Percentiles rank a stretch among this genome's conserved stretches.
Evolutionary conservation across 495 filamentous ascomycete genomes (phyloP).

Genomic region (Aspergillus biplanus): DNA sequence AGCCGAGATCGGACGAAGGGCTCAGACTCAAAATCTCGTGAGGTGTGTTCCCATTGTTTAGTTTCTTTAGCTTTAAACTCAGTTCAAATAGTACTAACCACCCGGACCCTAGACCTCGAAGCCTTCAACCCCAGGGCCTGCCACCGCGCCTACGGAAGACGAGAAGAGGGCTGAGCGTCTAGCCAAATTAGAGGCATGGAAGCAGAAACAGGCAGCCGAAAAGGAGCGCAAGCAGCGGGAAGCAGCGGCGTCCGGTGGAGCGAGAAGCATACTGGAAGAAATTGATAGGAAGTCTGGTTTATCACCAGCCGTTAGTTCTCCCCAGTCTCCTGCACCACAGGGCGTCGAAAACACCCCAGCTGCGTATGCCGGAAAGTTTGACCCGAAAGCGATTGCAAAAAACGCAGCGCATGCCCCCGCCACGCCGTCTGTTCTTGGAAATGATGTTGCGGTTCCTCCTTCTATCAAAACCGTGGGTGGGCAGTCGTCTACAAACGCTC

Average conservation of each 20-base stretch:
- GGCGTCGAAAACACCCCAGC: conserved; percentile 47
- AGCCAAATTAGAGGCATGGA: conserved; percentile 89
- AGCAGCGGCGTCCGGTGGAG: conserved; percentile 60
- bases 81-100: not conserved
- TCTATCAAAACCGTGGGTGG: conserved; percentile 54
- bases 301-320: conserved; percentile 56
- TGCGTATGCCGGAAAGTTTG: conserved; percentile 79
- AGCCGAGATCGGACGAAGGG: conserved; percentile 58
- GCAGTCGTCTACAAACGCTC: conserved; percentile 44
- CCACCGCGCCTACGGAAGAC: conserved; percentile 67
- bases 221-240: conserved; percentile 77
- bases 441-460: conserved; percentile 63
- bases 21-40: conserved; percentile 49
- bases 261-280: conserved; percentile 70
- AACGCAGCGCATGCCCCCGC: conserved; percentile 57
- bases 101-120: conserved; percentile 41
- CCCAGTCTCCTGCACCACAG: conserved; percentile 57
- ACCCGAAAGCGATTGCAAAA: conserved; percentile 84
- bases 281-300: conserved; percentile 72
- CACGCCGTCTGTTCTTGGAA: conserved; percentile 56
- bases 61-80: not conserved
- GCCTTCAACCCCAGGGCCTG: conserved; percentile 52
- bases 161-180: conserved; percentile 84
- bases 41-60: conserved; percentile 49
- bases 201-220: conserved; percentile 80